Evolutionary conservation across 805 yeast species (phyloP).

Genomic region (Barnettozyma wickerhamii): DNA sequence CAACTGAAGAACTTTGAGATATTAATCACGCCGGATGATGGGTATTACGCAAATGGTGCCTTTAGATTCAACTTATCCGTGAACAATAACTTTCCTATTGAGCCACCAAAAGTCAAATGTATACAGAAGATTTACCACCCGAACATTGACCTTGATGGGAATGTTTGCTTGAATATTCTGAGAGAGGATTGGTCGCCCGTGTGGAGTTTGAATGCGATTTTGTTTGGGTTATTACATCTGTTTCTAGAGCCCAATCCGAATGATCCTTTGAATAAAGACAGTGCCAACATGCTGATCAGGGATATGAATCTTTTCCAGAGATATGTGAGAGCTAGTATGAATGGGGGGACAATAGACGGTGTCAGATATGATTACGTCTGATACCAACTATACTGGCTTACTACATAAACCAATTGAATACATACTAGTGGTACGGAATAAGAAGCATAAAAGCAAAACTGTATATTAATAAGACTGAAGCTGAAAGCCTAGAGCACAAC

Average conservation of each 20-base stretch:
- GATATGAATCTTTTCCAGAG: constrained; percentile 46
- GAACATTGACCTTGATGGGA: constrained; percentile 85
- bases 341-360: constrained; percentile 60
- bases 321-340: constrained; percentile 61
- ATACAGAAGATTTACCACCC: constrained; percentile 81
- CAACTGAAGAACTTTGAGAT: constrained; percentile 56
- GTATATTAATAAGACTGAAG: too few relatives aligned
- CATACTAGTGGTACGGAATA: too few relatives aligned
- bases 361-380: constrained; percentile 61
- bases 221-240: constrained; percentile 80
- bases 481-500: too few relatives aligned
- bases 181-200: constrained; percentile 98
- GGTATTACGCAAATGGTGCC: constrained; percentile 64
- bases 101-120: constrained; percentile 83
- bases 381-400: too few relatives aligned
- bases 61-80: constrained; percentile 66
- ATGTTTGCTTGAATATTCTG: constrained; percentile 84
- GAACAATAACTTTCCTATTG: constrained; percentile 79
- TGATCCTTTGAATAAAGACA: constrained; percentile 91
- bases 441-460: neutral
- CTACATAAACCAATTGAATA: too few relatives aligned
- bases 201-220: constrained; percentile 69
- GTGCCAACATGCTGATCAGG: constrained; percentile 56
- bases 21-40: constrained; percentile 61
- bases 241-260: constrained; percentile 88